Conservation (phyloP, 2,329 filamentous ascomycete genomes). For the Colletotrichum scovillei region DNA sequence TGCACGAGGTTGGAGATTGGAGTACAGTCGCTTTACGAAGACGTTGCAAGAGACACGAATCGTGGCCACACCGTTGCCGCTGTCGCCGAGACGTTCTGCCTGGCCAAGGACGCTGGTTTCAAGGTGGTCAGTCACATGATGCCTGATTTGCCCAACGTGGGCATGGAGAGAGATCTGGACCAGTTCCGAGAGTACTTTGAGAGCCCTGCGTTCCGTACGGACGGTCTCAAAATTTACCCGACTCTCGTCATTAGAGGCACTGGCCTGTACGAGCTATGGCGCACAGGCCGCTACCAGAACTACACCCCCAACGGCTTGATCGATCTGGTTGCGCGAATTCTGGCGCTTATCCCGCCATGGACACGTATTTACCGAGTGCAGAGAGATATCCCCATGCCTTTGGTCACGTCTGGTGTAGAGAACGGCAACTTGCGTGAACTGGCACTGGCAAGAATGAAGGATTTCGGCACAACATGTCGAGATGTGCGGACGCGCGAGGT, state of each 20-base stretch:
- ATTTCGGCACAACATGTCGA: slow-evolving; percentile 96
- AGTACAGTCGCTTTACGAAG: slow-evolving; percentile 96
- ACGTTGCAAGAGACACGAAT: slow-evolving; percentile 98
- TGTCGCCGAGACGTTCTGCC: slow-evolving; percentile 94
- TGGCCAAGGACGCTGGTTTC: slow-evolving; percentile 98
- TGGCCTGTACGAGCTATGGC: slow-evolving; percentile 96
- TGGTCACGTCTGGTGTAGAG: slow-evolving; percentile 98
- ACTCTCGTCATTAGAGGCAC: slow-evolving; percentile 97
- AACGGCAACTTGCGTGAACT: slow-evolving; percentile 96
- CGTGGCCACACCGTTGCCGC: slow-evolving; percentile 95
- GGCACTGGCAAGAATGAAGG: slow-evolving; percentile 97
- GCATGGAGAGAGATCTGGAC: slow-evolving; percentile 96
- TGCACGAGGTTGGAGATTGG: slow-evolving; percentile 95
- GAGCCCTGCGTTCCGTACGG: slow-evolving; percentile 94
- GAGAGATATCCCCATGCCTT: slow-evolving; percentile 98
- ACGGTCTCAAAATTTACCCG: slow-evolving; percentile 97
- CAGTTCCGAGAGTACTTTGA: slow-evolving; percentile 99
- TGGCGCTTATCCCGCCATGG: slow-evolving; percentile 96
- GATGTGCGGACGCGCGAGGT: slow-evolving; percentile 97
- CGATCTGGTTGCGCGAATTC: slow-evolving; percentile 94
- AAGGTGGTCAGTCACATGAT: slow-evolving; percentile 99
- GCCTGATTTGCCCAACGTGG: slow-evolving; percentile 97
- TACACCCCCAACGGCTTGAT: slow-evolving; percentile 98
- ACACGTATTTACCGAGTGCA: slow-evolving; percentile 98
- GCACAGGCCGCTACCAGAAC: slow-evolving; percentile 96